Base-by-base conservation (phyloP, 306 rosid genomes). In the Quercus alba region DNA sequence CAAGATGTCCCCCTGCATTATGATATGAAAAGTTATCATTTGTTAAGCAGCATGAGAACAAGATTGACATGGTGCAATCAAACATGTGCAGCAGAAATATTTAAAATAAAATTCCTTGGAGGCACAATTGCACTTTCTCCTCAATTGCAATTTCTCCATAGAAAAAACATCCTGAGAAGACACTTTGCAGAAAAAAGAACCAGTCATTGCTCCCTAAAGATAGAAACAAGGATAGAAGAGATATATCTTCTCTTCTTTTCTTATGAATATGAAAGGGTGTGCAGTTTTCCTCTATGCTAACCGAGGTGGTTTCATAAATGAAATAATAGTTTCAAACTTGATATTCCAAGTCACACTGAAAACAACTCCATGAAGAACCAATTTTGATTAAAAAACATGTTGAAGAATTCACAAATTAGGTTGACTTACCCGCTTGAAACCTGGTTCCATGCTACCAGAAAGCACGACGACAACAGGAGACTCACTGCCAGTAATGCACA, bases 371-470 rank as follows among this genome's bases (percentile, higher is more conserved):
- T 52, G 51, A 19, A 70, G 21, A 69, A 67, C 33, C 20, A 17
- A 30, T 74, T 6, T 11, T 49, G 31, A 33, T 63, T 72, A 66
- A 71, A 5, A 69, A 80, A 11, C 30, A 26, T 26, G 3, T 26
- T 26, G 30, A 26, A 26, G 30, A 0, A 26, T 26, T 26, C 30
- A 26, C 30, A 26, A 26, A 26, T 26, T 26, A 26, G 30, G 30
- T 25, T 73, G 41, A 33, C 86, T 79, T 75, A 88, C 97, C 87
- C 98, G 84, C 90, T 76, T 83, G 77, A 94, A 92, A 44, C 95
- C 97, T 5, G 98, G 98, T 81, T 94, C 97, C 98, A 94, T 94
- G 84, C 97, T 94, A 51, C 92, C 97, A n/a, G 98, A 92, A 70
- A 94, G 84, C 78, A 94, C 98, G 74, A 94, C 98, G 19, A 94